These are phyloP conservation scores for Cucurbita pepo DNA, from an alignment of 306 rosid species.

Conservation along the genomic window DNA sequence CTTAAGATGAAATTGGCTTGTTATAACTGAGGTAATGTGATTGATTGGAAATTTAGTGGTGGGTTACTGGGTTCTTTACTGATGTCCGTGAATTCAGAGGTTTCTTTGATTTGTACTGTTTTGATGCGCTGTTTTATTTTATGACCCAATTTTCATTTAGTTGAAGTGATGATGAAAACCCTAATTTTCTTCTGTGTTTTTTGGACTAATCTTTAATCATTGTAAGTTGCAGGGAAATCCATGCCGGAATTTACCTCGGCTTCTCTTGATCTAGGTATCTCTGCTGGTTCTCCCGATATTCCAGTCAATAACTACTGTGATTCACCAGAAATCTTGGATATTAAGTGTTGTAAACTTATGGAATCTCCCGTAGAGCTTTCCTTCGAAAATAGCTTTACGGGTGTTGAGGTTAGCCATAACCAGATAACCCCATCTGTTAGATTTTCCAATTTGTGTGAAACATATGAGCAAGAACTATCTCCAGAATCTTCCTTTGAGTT, in stretches of 20 bases:
- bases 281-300: slow-evolving; percentile 48
- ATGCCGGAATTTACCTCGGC: slow-evolving; percentile 34
- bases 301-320: slow-evolving; percentile 24
- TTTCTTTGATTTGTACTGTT: neutral
- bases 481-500: slow-evolving; percentile 82
- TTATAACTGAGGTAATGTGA: neutral
- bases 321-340: slow-evolving; percentile 40
- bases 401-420: slow-evolving; percentile 19
- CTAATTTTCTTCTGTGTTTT: neutral
- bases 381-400: slow-evolving; percentile 60
- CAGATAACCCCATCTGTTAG: slow-evolving; percentile 45
- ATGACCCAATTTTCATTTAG: neutral
- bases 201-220: neutral
- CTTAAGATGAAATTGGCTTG: neutral
- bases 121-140: neutral
- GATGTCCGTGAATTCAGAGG: neutral
- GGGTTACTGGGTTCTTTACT: neutral
- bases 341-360: slow-evolving; percentile 19
- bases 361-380: slow-evolving; percentile 62
- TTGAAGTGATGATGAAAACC: neutral
- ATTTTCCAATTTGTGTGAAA: slow-evolving; percentile 47
- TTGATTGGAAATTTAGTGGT: neutral
- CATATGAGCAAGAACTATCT: slow-evolving; percentile 29
- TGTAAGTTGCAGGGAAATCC: slow-evolving; percentile 34
- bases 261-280: slow-evolving; percentile 52